Base-by-base conservation (phyloP, 441 rosid genomes). In the Populus tomentosa region DNA sequence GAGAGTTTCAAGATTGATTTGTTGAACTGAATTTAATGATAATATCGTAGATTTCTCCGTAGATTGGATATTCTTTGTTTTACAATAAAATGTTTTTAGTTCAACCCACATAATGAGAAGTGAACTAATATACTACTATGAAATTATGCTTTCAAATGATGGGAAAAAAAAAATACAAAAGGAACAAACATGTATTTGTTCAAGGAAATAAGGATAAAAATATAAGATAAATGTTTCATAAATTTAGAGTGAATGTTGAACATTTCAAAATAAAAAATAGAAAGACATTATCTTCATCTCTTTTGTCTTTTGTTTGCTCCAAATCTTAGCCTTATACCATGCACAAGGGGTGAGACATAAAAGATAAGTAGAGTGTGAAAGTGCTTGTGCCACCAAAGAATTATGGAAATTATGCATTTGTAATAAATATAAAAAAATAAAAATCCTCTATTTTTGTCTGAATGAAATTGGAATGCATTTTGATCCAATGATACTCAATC, bases 401-500 rank as follows among this genome's bases (percentile, higher is more conserved):
- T 53, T 28, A 59, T 70, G 10, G n/a, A 26, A 46, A 33, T 1
- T 2, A 2, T 69, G 21, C 50, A 21, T 35, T 38, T 36, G 38
- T 21, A 2, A 36, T 33, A 33, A 70, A 69, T 26, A 2, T 1
- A 3, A 56, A 9, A n/a, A 8, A 36, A 35, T 5, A 59, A 33
- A 5, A 9, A 10, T 40, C 10, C 21, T 40, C 26, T 16, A 14
- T 38, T 67, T 59, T 67, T 73, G 10, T 33, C 68, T 56, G 35
- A 80, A 26, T 59, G 70, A 32, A 75, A 71, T 35, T 62, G n/a
- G 40, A 63, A 33, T 10, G 40, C 78, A 81, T 68, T 86, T 79
- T 78, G 74, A 85, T 88, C 91, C 91, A 85, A n/a, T 80, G 82
- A 83, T 80, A 42, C 80, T 73, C 86, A 85, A 86, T 86, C 89